These are phyloP conservation scores for Leccinum boreale DNA, from an alignment of 768 basidiomycete species.

Conservation along the genomic window DNA sequence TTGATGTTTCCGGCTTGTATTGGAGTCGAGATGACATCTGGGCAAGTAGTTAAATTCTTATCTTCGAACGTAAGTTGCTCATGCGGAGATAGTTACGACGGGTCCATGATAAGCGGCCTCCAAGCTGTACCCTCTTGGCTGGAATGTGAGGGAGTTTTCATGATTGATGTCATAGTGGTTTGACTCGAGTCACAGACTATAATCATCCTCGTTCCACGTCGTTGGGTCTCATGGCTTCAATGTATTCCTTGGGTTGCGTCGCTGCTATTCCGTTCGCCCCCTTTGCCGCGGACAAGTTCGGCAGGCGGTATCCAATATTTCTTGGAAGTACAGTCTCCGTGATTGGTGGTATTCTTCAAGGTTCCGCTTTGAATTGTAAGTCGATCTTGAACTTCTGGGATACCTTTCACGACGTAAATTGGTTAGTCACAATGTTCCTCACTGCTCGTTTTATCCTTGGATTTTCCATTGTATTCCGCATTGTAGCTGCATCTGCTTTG, in stretches of 20 bases:
- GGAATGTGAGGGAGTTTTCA: background rate
- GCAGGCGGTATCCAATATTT: background rate
- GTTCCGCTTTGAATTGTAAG: background rate
- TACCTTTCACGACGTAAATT: background rate
- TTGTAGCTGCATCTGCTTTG: background rate
- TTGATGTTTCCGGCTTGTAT: background rate
- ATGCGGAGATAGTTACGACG: background rate
- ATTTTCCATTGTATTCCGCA: background rate
- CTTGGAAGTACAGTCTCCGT: background rate
- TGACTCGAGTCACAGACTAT: background rate
- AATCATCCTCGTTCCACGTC: background rate
- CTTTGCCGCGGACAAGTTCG: background rate
- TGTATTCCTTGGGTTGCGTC: background rate
- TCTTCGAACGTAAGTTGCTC: constrained; percentile 18
- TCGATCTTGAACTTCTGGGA: background rate
- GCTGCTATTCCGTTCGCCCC: background rate
- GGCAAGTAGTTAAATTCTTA: background rate
- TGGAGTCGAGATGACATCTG: background rate
- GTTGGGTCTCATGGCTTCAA: background rate
- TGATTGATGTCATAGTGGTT: background rate
- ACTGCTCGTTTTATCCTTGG: background rate
- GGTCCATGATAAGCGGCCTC: background rate
- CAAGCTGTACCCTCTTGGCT: background rate
- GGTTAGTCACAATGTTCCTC: background rate
- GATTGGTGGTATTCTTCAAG: background rate